These are phyloP conservation scores for Paradendryphiella salina DNA, from an alignment of 2,329 filamentous ascomycete genomes.

Conservation along the genomic window DNA sequence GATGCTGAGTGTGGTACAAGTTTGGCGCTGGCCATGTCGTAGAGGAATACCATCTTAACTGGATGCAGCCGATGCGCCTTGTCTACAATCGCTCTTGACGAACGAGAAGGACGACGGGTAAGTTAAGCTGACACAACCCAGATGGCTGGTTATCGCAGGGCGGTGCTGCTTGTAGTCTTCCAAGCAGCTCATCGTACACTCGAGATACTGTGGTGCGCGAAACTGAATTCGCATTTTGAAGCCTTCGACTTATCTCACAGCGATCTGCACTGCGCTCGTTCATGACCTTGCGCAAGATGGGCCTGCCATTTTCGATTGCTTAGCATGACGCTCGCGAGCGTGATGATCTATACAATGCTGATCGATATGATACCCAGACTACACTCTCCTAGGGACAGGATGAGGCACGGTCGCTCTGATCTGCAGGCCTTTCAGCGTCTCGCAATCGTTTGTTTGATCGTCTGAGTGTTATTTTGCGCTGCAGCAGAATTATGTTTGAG, in stretches of 20 bases:
- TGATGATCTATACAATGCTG: slow-evolving; percentile 10
- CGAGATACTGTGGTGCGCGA: too few species aligned
- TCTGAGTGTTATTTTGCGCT: background rate
- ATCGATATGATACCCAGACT: slow-evolving; percentile 36
- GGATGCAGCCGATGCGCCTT: too few species aligned
- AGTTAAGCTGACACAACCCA: too few species aligned
- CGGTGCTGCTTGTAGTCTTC: too few species aligned
- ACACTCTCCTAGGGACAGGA: slow-evolving; percentile 36
- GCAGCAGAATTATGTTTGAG: background rate
- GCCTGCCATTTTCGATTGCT: background rate
- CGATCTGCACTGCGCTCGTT: background rate
- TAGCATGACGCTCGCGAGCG: background rate
- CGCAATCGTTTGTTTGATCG: background rate
- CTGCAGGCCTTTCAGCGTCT: slow-evolving; percentile 11
- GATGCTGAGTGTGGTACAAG: background rate
- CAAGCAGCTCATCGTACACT: too few species aligned
- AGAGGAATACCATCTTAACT: too few species aligned
- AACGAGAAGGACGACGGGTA: too few species aligned
- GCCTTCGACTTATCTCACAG: too few species aligned
- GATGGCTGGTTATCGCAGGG: too few species aligned
- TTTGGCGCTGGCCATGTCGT: too few species aligned
- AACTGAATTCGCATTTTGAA: too few species aligned
- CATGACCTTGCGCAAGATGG: background rate
- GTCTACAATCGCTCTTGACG: too few species aligned
- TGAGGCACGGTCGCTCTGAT: slow-evolving; percentile 24